These are phyloP conservation scores for Bolboschoenoplectus hybrid DNA, from an alignment of 202 grass and related monocot species.

Conservation along the genomic window DNA sequence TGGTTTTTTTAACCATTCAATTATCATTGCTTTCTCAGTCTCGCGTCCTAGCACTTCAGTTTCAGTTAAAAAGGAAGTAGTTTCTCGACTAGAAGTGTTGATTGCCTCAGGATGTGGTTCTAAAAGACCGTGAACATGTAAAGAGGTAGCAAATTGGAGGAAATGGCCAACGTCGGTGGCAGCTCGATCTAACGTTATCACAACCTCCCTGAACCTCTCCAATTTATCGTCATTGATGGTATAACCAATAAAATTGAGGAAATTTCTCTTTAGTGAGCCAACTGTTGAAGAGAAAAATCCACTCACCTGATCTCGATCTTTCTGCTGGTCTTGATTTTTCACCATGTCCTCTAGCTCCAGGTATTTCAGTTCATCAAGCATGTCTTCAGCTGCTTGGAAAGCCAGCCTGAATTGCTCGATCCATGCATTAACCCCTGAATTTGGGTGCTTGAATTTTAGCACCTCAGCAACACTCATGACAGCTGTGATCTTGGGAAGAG, in stretches of 20 bases:
- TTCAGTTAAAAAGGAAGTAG: constrained; percentile 1
- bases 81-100: neutral
- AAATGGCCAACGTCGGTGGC: neutral
- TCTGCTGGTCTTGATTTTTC: neutral
- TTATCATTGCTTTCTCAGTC: constrained; percentile 4
- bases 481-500: constrained; percentile 13
- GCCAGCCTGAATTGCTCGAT: neutral
- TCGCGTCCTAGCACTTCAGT: neutral
- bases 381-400: neutral
- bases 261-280: neutral
- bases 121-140: neutral
- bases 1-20: constrained; percentile 31
- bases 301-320: neutral
- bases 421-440: neutral
- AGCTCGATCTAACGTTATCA: neutral
- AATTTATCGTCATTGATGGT: neutral
- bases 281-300: neutral
- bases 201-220: neutral
- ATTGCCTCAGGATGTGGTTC: neutral
- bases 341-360: neutral
- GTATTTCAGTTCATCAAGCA: constrained; percentile 9
- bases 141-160: neutral
- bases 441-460: neutral
- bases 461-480: neutral
- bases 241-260: neutral